These are phyloP conservation scores for Extremus antarcticus DNA, from an alignment of 495 filamentous ascomycete species.

Conservation along the genomic window DNA sequence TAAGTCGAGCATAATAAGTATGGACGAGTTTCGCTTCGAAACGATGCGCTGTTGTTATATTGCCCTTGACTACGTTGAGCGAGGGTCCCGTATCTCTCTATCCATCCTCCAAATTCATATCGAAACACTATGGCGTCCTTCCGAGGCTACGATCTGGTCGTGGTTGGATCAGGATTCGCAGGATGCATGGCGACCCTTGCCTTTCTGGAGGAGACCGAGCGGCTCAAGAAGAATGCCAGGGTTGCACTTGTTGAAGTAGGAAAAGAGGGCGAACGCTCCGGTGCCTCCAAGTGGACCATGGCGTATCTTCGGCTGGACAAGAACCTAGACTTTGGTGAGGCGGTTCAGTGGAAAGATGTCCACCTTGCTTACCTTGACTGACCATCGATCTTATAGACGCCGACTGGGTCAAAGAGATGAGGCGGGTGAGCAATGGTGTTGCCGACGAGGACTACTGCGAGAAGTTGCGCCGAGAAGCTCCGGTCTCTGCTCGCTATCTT, in stretches of 20 bases:
- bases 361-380: background rate
- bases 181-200: constrained; percentile 22
- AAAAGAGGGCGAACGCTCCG: constrained; percentile 21
- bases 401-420: constrained; percentile 25
- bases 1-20: too few relatives aligned
- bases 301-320: constrained; percentile 23
- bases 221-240: constrained; percentile 15
- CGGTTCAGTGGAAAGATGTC: background rate
- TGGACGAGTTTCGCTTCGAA: too few relatives aligned
- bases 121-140: constrained; percentile 13
- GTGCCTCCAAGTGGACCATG: constrained; percentile 25
- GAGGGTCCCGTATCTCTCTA: too few relatives aligned
- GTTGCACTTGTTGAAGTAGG: constrained; percentile 24
- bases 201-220: constrained; percentile 21
- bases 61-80: too few relatives aligned
- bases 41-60: too few relatives aligned
- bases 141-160: constrained; percentile 21
- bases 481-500: constrained; percentile 14
- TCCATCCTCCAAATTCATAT: too few relatives aligned
- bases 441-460: constrained; percentile 22
- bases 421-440: constrained; percentile 19
- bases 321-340: constrained; percentile 17
- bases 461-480: constrained; percentile 17
- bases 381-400: constrained; percentile 9
- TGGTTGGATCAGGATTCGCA: constrained; percentile 24